Evolutionary conservation across 1,284 basidiomycete species (phyloP).

Genomic region (Ceratobasidium theobromae): DNA sequence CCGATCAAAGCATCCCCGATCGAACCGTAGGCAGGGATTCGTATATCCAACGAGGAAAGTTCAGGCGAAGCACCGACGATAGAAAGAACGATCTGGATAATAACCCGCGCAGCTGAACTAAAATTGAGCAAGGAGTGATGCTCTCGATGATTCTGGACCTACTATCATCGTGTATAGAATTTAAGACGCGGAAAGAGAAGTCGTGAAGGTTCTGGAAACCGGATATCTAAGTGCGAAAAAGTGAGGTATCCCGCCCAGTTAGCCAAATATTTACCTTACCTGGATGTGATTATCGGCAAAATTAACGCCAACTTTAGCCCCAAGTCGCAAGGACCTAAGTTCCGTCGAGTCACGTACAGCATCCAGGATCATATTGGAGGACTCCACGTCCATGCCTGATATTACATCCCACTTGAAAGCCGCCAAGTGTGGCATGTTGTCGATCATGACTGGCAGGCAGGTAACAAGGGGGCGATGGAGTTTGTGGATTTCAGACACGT

Average conservation of each 20-base stretch:
- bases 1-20: constrained; percentile 8
- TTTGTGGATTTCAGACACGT: constrained; percentile 29
- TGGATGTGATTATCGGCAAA: constrained; percentile 23
- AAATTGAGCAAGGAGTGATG: neutral
- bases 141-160: neutral
- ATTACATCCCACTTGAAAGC: constrained; percentile 24
- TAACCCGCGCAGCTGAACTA: constrained; percentile 5
- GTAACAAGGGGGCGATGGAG: constrained; percentile 29
- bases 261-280: neutral
- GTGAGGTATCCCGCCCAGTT: neutral
- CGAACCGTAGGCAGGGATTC: constrained; percentile 23
- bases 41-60: constrained; percentile 12
- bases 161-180: constrained; percentile 27
- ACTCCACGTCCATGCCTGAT: constrained; percentile 25
- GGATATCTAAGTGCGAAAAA: neutral
- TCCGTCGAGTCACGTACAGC: constrained; percentile 10
- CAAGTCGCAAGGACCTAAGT: constrained; percentile 16
- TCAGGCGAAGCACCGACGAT: constrained; percentile 21
- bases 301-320: constrained; percentile 15
- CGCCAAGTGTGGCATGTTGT: constrained; percentile 21
- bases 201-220: constrained; percentile 19
- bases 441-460: constrained; percentile 26
- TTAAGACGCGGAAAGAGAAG: constrained; percentile 24
- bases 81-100: constrained; percentile 14
- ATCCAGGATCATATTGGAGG: constrained; percentile 23